Evolutionary conservation across 192 early-diverging fungal species (phyloP).

Genomic region (Pilaira anomala): DNA sequence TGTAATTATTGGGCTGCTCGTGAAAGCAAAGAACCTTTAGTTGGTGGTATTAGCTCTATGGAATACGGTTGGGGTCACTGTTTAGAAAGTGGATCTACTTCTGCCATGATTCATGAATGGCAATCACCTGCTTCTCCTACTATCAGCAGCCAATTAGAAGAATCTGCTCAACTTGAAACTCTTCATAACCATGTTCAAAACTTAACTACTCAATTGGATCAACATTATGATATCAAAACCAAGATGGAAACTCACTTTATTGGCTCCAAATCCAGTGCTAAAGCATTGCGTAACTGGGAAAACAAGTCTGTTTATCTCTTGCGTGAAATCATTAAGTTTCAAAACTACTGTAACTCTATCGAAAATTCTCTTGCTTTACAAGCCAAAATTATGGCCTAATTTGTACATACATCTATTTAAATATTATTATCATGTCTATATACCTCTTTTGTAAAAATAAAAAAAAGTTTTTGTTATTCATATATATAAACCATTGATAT

Average conservation of each 20-base stretch:
- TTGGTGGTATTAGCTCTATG: conserved; percentile 81
- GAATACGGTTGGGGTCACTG: conserved; percentile 90
- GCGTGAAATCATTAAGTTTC: conserved; percentile 82
- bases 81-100: conserved; percentile 2
- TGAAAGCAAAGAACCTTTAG: conserved; percentile 85
- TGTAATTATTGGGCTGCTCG: conserved; percentile 96
- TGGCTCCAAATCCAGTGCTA: conserved; percentile 24
- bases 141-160: conserved; percentile 33
- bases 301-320: conserved; percentile 70
- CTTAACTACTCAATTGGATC: conserved; percentile 66
- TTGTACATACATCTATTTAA: too few relatives aligned
- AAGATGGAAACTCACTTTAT: conserved; percentile 42
- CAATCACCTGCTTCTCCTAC: conserved; percentile 45
- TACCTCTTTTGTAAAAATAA: too few relatives aligned
- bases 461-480: too few relatives aligned
- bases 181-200: conserved; percentile 62
- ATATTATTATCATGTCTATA: too few relatives aligned
- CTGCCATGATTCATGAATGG: conserved; percentile 46
- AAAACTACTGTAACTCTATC: conserved; percentile 74
- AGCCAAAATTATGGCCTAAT: not conserved
- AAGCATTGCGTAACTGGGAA: conserved; percentile 78
- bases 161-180: conserved; percentile 53
- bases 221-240: conserved; percentile 56
- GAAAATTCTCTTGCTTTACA: conserved; percentile 44
- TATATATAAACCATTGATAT: too few relatives aligned